phyloP scores from a whole-genome alignment of 441 rosid species.

The Kokia cookei region DNA sequence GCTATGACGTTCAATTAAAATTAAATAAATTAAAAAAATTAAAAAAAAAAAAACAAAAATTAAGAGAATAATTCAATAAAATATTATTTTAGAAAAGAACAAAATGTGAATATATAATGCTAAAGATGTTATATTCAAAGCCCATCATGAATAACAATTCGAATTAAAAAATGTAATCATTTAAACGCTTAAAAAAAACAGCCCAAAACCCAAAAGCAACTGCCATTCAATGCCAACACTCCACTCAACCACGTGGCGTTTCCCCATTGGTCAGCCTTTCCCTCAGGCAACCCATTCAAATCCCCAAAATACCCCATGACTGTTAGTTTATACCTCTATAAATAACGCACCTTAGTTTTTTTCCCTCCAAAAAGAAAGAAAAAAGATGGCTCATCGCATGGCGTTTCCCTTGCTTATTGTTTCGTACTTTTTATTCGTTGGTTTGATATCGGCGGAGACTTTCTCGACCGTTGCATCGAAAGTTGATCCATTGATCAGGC shows the following conservation, averaged over 20 bases:
- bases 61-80: no score
- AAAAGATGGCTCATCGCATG: background rate
- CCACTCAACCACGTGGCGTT: constrained; percentile 21
- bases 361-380: background rate
- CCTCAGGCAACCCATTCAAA: background rate
- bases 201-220: constrained; percentile 6
- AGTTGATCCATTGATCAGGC: constrained; percentile 64
- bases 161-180: no score
- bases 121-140: no score
- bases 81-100: no score
- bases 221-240: constrained; percentile 12
- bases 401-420: constrained; percentile 12
- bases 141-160: no score
- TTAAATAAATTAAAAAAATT: no score
- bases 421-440: constrained; percentile 21
- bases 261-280: background rate
- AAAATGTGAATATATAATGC: no score
- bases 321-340: constrained; percentile 11
- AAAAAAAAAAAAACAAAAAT: no score
- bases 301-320: constrained; percentile 8
- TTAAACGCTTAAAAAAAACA: background rate
- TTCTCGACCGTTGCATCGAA: constrained; percentile 16
- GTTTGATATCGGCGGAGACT: constrained; percentile 23
- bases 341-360: background rate
- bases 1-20: background rate